Evolutionary conservation across 1,284 basidiomycete genomes (phyloP).

Genomic region (Hemileia vastatrix): DNA sequence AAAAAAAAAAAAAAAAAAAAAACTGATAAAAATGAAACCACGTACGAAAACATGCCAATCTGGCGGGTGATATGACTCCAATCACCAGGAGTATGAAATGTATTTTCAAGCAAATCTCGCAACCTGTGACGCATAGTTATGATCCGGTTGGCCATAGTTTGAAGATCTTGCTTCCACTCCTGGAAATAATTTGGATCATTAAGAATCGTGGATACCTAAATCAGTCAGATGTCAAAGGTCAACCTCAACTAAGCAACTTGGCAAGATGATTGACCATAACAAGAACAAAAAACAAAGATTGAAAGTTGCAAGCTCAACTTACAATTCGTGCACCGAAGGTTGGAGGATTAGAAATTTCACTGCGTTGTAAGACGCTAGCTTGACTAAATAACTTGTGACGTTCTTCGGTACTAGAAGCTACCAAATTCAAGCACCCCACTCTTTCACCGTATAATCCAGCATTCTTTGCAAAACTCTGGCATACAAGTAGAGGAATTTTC

Average conservation of each 20-base stretch:
- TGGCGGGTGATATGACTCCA: constrained; percentile 86
- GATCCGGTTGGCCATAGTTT: constrained; percentile 83
- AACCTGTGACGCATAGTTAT: constrained; percentile 80
- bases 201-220: constrained; percentile 65
- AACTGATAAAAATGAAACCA: not conserved
- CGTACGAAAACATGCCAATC: constrained; percentile 82
- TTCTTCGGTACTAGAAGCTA: constrained; percentile 56
- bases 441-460: constrained; percentile 88
- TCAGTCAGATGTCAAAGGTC: too few relatives aligned
- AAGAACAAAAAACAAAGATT: not conserved
- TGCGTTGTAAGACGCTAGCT: constrained; percentile 72
- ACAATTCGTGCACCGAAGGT: constrained; percentile 81
- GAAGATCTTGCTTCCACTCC: constrained; percentile 82
- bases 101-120: constrained; percentile 63
- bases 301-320: constrained; percentile 32
- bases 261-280: not conserved
- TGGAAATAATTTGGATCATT: constrained; percentile 62
- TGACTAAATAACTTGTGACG: constrained; percentile 62
- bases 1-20: not conserved
- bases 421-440: constrained; percentile 70
- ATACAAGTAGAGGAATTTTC: constrained; percentile 69
- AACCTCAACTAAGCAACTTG: not conserved
- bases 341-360: constrained; percentile 88
- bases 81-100: constrained; percentile 67
- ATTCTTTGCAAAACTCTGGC: constrained; percentile 96